A percentile compares a stretch with the other conserved stretches of the same genome.
Evolutionary conservation across 2,329 filamentous ascomycete genomes (phyloP).

Genomic region (Colletotrichum sp.): DNA sequence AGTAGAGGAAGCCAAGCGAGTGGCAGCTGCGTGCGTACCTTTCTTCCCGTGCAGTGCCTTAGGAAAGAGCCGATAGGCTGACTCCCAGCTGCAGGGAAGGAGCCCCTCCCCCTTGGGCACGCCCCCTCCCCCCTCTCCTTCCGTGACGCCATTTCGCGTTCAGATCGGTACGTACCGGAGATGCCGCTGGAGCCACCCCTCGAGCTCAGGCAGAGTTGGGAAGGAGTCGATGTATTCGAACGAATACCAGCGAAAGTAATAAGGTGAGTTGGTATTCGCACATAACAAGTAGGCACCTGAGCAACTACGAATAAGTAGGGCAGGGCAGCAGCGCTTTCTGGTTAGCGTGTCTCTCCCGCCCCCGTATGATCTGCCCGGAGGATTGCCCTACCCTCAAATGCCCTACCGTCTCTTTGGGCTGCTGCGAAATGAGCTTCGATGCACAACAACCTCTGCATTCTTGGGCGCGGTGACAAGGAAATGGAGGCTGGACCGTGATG

Average conservation of each 20-base stretch:
- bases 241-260: not conserved
- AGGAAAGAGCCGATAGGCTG: not conserved
- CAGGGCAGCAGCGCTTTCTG: not conserved
- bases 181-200: not conserved
- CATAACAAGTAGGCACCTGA: not conserved
- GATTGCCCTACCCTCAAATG: not conserved
- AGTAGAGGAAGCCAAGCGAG: not conserved
- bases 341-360: constrained; percentile 12
- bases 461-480: not conserved
- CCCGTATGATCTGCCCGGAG: constrained; percentile 17
- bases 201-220: not conserved
- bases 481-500: not conserved
- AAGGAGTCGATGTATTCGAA: not conserved
- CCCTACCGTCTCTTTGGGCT: not conserved
- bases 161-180: constrained; percentile 3
- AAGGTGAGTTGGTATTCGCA: not conserved
- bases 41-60: not conserved
- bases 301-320: not conserved
- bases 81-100: not conserved
- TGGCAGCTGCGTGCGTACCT: not conserved
- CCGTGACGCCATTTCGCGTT: constrained; percentile 15
- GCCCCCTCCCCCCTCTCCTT: not conserved
- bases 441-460: not conserved
- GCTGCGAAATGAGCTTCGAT: not conserved
- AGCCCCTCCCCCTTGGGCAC: not conserved